phyloP scores from a whole-genome alignment of 1,284 basidiomycete species.

The Chalciporus sp. region DNA sequence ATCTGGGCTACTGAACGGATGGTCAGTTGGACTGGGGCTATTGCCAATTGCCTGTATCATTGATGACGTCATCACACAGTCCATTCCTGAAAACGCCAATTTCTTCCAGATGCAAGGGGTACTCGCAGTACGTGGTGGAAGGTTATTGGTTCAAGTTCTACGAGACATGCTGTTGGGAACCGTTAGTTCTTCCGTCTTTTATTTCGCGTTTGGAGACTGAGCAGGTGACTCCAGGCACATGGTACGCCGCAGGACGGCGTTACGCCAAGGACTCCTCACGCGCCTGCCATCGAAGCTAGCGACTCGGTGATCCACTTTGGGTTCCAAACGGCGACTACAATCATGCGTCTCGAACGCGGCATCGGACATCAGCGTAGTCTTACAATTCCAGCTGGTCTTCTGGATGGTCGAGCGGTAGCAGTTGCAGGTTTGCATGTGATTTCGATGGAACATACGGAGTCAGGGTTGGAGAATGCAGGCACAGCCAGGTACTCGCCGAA shows the following conservation, averaged over 20 bases:
- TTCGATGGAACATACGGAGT: slow-evolving; percentile 4
- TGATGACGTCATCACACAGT: slow-evolving; percentile 71
- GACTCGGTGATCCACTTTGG: slow-evolving; percentile 62
- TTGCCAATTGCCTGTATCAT: slow-evolving; percentile 6
- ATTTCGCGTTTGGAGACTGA: slow-evolving; percentile 9
- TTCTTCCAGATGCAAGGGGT: slow-evolving; percentile 62
- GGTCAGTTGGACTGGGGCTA: slow-evolving; percentile 17
- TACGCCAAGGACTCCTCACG: slow-evolving; percentile 46
- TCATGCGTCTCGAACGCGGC: slow-evolving; percentile 65
- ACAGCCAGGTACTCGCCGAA: slow-evolving; percentile 33
- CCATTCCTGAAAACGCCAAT: slow-evolving; percentile 47
- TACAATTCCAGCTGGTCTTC: slow-evolving; percentile 48
- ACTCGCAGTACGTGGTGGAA: slow-evolving; percentile 69
- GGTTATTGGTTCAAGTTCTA: slow-evolving; percentile 71
- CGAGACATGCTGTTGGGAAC: slow-evolving; percentile 55
- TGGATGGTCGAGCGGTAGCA: slow-evolving; percentile 40
- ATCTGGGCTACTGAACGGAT: slow-evolving; percentile 55
- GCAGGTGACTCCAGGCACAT: slow-evolving; percentile 39
- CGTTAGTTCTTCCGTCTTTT: slow-evolving; percentile 37
- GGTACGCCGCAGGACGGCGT: slow-evolving; percentile 48
- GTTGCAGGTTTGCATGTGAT: slow-evolving; percentile 24
- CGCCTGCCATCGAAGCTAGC: slow-evolving; percentile 61
- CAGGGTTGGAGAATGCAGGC: slow-evolving; percentile 7
- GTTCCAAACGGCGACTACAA: slow-evolving; percentile 54
- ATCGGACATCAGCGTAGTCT: slow-evolving; percentile 69